Percentiles rank a stretch among this genome's conserved stretches.
Evolutionary conservation across 2,329 filamentous ascomycete genomes (phyloP).

Genomic region (Colletotrichum sp.): DNA sequence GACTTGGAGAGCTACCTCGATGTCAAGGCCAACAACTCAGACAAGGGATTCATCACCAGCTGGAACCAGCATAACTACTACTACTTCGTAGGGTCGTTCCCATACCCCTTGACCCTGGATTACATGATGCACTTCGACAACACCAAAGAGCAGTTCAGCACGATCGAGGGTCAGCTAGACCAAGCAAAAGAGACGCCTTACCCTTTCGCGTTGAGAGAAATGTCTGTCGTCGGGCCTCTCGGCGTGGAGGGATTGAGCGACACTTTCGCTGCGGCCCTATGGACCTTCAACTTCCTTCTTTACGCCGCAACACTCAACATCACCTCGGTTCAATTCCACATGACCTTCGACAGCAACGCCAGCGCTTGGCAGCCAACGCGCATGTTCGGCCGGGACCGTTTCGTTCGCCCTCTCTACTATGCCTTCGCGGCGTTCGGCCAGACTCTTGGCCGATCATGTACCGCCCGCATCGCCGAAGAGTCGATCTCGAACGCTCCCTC

Average conservation of each 20-base stretch:
- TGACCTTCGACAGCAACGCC: slow-evolving; percentile 14
- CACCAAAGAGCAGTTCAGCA: slow-evolving; percentile 7
- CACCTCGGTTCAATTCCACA: slow-evolving; percentile 14
- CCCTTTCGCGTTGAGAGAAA: slow-evolving; percentile 8
- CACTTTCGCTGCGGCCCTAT: slow-evolving; percentile 10
- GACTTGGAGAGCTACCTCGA: neutral
- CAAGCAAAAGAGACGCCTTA: slow-evolving; percentile 5
- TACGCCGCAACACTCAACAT: slow-evolving; percentile 16
- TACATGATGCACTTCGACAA: slow-evolving; percentile 18
- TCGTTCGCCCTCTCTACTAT: slow-evolving; percentile 17
- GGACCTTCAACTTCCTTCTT: slow-evolving; percentile 15
- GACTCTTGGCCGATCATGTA: slow-evolving; percentile 14
- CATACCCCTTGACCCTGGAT: slow-evolving; percentile 13
- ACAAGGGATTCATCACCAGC: slow-evolving; percentile 4
- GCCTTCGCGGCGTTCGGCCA: slow-evolving; percentile 13
- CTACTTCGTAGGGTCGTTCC: slow-evolving; percentile 10
- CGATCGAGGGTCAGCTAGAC: slow-evolving; percentile 2
- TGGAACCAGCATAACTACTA: slow-evolving; percentile 21
- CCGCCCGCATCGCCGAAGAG: slow-evolving; percentile 7
- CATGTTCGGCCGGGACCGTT: slow-evolving; percentile 18
- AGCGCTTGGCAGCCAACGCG: slow-evolving; percentile 17
- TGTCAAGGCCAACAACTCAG: slow-evolving; percentile 1
- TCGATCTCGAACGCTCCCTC: neutral
- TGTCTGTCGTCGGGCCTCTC: slow-evolving; percentile 14
- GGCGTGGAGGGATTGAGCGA: slow-evolving; percentile 12